Percentiles rank a stretch among this genome's conserved stretches.
These are phyloP conservation scores for Vitis labrusca DNA, from an alignment of 164 flowering plant species.

Conservation along the genomic window DNA sequence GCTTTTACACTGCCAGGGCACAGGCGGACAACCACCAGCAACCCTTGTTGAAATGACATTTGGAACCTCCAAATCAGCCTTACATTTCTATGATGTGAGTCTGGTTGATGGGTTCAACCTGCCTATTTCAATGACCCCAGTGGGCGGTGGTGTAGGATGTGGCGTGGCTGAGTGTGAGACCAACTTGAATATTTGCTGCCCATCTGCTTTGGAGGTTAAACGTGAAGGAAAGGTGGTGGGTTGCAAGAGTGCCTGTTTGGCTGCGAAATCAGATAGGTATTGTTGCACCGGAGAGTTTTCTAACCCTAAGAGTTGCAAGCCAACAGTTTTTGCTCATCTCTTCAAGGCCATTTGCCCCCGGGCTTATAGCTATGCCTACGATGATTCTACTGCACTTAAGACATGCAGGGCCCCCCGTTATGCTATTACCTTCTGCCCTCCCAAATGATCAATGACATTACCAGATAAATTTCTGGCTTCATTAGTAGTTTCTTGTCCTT, in stretches of 20 bases:
- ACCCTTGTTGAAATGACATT: slow-evolving; percentile 71
- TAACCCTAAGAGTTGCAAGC: slow-evolving; percentile 59
- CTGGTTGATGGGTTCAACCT: slow-evolving; percentile 81
- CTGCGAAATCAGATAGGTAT: slow-evolving; percentile 43
- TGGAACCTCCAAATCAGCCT: slow-evolving; percentile 36
- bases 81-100: slow-evolving; percentile 76
- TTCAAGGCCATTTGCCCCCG: slow-evolving; percentile 63
- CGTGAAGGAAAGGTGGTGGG: slow-evolving; percentile 63
- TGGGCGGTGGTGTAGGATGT: slow-evolving; percentile 69
- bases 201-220: slow-evolving; percentile 60
- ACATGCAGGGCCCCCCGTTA: slow-evolving; percentile 29
- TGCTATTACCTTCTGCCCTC: slow-evolving; percentile 36
- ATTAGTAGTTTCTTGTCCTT: no score
- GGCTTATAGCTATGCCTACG: slow-evolving; percentile 32
- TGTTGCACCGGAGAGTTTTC: slow-evolving; percentile 49
- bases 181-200: slow-evolving; percentile 71
- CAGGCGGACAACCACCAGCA: slow-evolving; percentile 65
- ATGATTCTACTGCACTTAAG: slow-evolving; percentile 22
- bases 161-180: slow-evolving; percentile 64
- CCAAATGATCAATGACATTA: neutral
- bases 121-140: slow-evolving; percentile 73
- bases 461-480: neutral
- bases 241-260: slow-evolving; percentile 84
- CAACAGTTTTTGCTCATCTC: slow-evolving; percentile 58
- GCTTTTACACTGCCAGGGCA: slow-evolving; percentile 43